Percentiles rank a stretch among this genome's conserved stretches.
Evolutionary conservation across 306 rosid genomes (phyloP).

Genomic region (Fagus crenata): DNA sequence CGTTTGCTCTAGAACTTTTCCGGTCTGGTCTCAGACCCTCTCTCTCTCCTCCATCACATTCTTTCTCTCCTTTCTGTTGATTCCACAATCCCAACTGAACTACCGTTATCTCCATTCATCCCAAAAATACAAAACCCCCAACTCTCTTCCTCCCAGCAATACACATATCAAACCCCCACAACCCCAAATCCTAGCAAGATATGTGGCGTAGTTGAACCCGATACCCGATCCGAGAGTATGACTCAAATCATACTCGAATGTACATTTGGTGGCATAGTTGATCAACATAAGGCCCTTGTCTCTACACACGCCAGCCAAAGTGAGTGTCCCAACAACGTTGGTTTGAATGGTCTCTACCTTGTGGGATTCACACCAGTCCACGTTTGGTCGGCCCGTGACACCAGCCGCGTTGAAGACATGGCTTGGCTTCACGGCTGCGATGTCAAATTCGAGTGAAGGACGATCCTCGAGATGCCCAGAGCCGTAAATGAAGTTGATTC

Average conservation of each 20-base stretch:
- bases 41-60: no score
- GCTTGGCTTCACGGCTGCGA: slow-evolving; percentile 54
- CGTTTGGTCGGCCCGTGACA: slow-evolving; percentile 88
- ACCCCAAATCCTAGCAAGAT: no score
- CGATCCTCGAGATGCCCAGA: slow-evolving; percentile 75
- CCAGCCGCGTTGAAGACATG: slow-evolving; percentile 96
- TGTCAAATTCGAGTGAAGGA: slow-evolving; percentile 60
- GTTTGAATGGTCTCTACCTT: slow-evolving; percentile 81
- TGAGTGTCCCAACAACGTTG: slow-evolving; percentile 78
- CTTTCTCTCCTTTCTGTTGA: no score
- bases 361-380: slow-evolving; percentile 93
- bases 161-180: no score
- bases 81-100: no score
- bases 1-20: no score
- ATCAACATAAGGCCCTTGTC: slow-evolving; percentile 55
- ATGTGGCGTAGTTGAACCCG: slow-evolving; percentile 41
- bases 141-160: no score
- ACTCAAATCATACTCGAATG: slow-evolving; percentile 69
- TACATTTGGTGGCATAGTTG: slow-evolving; percentile 88
- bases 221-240: slow-evolving; percentile 62
- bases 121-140: no score
- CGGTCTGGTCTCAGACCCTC: no score
- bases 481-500: slow-evolving; percentile 52
- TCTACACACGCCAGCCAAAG: slow-evolving; percentile 70
- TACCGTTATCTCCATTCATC: no score